Evolutionary conservation across 345 rosid species (phyloP).

Genomic region (Corymbia maculata): DNA sequence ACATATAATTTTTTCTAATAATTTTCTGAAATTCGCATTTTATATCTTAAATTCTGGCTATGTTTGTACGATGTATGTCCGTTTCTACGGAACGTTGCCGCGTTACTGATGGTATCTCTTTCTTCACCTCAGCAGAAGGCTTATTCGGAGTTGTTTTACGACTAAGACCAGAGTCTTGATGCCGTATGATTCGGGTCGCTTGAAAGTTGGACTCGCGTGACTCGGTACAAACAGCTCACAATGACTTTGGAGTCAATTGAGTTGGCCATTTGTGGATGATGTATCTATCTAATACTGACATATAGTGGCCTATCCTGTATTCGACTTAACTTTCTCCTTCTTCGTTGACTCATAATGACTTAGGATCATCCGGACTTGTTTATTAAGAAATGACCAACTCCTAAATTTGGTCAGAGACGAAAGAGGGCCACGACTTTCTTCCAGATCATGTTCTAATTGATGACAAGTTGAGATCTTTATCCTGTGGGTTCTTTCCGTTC

Average conservation of each 20-base stretch:
- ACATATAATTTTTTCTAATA: not conserved
- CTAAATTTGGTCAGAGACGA: too few species aligned
- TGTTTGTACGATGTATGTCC: not conserved
- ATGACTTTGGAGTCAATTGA: not conserved
- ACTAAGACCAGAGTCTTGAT: not conserved
- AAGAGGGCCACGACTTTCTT: too few species aligned
- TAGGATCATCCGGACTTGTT: not conserved
- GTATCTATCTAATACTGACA: not conserved
- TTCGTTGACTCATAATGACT: too few species aligned
- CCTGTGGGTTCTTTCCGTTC: too few species aligned
- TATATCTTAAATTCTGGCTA: not conserved
- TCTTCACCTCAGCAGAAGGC: not conserved
- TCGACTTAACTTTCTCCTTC: too few species aligned
- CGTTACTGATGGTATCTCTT: not conserved
- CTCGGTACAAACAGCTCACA: not conserved
- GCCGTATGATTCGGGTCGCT: too few species aligned
- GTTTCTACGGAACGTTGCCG: not conserved
- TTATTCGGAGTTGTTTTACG: not conserved
- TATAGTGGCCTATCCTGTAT: not conserved
- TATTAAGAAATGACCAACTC: not conserved
- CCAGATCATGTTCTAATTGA: too few species aligned
- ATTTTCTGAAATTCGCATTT: not conserved
- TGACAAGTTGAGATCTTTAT: too few species aligned
- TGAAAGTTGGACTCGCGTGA: too few species aligned
- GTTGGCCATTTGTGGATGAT: not conserved